Base-by-base conservation (phyloP, 2,329 filamentous ascomycete species). In the Aureobasidium mangrovei region DNA sequence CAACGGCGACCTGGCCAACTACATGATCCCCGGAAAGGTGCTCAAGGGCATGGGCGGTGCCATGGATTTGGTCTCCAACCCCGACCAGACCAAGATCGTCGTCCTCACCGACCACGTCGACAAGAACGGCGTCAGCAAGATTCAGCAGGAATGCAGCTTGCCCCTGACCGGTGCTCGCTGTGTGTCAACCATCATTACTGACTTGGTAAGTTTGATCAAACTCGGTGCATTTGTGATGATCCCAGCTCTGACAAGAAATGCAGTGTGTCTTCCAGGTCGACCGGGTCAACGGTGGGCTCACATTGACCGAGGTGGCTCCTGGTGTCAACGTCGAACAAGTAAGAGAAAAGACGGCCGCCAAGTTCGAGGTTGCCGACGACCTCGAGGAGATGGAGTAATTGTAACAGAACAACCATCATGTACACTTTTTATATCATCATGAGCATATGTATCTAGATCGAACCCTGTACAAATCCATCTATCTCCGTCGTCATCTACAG, bases 91-190 rank as follows among this genome's bases (percentile, higher is more conserved):
- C 33, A 93, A 93, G 77, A 90, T 96, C n/a, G 91, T 96, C 1
- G 88, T 95, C 49, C 91, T 91, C 3, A 95, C 95, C 85, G 91
- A 96, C 72, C 91, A 96, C 74, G 93, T 88, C 9, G 91, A 95
- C 68, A 95, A 95, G 82, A 93, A 94, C 76, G 91, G 91, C 57
- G 85, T 87, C 68, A 79, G 91, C 56, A 96, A 96, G 84, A 94
- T 96, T 67, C 79, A 96, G 62, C 90, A 91, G 77, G 87, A 95
- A 74, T 95, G 91, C 72, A 87, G 88, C 56, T 91, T 96, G 74
- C 91, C 91, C n/a, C 73, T 96, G 65, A 96, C 91, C 0, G 91
- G 91, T 39, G 86, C 85, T 61, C 80, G 86, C 29, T 94, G 88
- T 62, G 91, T 95, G 51, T 91, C 85, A 60, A 82, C 88, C 60